phyloP scores from a whole-genome alignment of 805 yeast species.

The Nakazawaea ernobii region DNA sequence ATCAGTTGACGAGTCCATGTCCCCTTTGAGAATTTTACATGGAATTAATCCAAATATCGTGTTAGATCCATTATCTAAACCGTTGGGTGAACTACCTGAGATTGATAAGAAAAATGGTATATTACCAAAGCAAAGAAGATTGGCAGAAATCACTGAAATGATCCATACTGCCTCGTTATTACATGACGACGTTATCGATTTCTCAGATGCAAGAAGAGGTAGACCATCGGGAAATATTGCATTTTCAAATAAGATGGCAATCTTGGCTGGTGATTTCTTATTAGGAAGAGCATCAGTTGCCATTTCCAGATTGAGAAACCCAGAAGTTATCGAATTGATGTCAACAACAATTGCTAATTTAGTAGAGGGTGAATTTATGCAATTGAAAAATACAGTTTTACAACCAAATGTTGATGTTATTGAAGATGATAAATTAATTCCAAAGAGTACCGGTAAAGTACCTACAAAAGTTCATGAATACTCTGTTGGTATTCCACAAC shows the following conservation, averaged over 20 bases:
- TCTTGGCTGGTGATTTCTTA: conserved; percentile 92
- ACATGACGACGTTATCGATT: conserved; percentile 96
- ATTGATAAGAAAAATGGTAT: conserved; percentile 63
- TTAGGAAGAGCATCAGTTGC: conserved; percentile 96
- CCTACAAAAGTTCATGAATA: conserved; percentile 58
- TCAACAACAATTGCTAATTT: conserved; percentile 95
- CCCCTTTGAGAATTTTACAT: conserved; percentile 79
- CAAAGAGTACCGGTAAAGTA: conserved; percentile 56
- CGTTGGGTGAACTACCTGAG: conserved; percentile 66
- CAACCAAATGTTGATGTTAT: conserved; percentile 39
- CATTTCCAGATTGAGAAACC: conserved; percentile 84
- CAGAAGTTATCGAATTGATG: conserved; percentile 94
- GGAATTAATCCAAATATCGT: conserved; percentile 85
- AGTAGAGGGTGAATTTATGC: conserved; percentile 99
- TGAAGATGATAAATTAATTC: conserved; percentile 45
- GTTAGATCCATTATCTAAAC: conserved; percentile 77
- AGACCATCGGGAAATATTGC: conserved; percentile 89
- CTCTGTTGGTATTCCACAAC: conserved; percentile 26
- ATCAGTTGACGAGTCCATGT: conserved; percentile 56
- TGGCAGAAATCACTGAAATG: conserved; percentile 98
- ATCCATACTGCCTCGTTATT: conserved; percentile 93
- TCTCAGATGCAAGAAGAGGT: conserved; percentile 83
- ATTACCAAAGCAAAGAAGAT: conserved; percentile 87
- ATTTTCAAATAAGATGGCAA: conserved; percentile 95
- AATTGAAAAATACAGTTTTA: conserved; percentile 85